Evolutionary conservation across 148 eudicot genomes (phyloP), one percentile per base, ranked within the genome.

Genomic region (Spergularia bocconei): DNA sequence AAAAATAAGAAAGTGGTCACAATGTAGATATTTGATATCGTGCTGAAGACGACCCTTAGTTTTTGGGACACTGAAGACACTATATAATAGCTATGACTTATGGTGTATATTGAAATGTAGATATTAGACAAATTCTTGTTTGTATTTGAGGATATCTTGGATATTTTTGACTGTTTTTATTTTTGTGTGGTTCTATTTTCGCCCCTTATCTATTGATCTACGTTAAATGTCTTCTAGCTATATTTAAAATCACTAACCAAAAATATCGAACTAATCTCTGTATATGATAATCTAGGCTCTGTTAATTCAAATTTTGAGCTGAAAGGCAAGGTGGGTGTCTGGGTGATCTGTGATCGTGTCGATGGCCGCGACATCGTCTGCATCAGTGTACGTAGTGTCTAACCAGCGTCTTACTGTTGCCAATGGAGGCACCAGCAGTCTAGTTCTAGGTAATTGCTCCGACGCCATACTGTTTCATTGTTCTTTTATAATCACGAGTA

Each of bases 171-270:
- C 44, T 76, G 47, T 61, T 6, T 63, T 5, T 8, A 41, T 6
- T 20, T 23, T 63, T 80, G 73, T 76, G 83, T 76, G 83, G 83
- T 80, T 76, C 55, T 58, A 52, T 66, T 57, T 66, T 20, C 15
- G 48, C 33, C 67, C 73, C 83, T 80, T 80, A 76, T 80, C 82
- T 69, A 80, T 70, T 12, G 25, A 13, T 74, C 4, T 29, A 20
- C 0, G 17, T 39, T 62, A 38, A 47, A 38, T 75, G 11, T 63
- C 70, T 71, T 20, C 11, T 56, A 17, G 19, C 11, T 33, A 16
- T 51, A 63, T 76, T 51, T 66, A 71, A 57, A 13, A 29, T 65
- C 55, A 70, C 56, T 54, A 19, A 13, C 47, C 39, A 64, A 47
- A 69, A 47, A 33, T 60, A 16, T 15, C 23, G 51, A 67, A 36